Evolutionary conservation across 768 basidiomycete species (phyloP), one percentile per base, ranked within the genome.

Genomic region (Cyclocybe cylindracea): DNA sequence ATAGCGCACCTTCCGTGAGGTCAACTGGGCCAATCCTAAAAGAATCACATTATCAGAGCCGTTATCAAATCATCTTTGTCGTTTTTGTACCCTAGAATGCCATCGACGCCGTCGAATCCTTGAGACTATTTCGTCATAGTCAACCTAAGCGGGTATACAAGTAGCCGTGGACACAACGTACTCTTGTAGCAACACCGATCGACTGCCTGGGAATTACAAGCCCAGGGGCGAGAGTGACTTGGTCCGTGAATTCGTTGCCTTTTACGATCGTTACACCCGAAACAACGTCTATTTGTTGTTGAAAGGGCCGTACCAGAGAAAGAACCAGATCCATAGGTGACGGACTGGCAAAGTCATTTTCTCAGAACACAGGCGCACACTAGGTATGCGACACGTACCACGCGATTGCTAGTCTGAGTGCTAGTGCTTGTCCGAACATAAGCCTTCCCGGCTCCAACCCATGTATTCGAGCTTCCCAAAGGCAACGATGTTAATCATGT

Each of bases 21-120:
- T 67, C 73, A 5, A 69, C 66, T n/a, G 86, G 86, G 13, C 86
- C 86, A 47, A 87, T 76, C 13, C 84, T 87, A 39, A 16, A 29
- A 1, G 24, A 16, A 32, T 37, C 33, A 51, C 4, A 55, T 34
- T 33, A 10, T 32, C 19, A 39, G 13, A 33, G n/a, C 10, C 13
- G 19, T 40, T 6, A 41, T 10, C 31, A 46, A 38, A 24, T 2
- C 18, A 16, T 3, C 14, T 19, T 8, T 31, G 40, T 24, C 24
- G 2, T 24, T 42, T 18, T 54, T 69, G 32, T 64, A 85, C 83
- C 85, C 85, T 10, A 87, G 54, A 54, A 87, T 86, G 6, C 85
- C 86, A 58, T 87, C 86, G 16, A 80, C 71, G 36, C 75, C 78
- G 0, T 48, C 16, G 54, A 80, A 78, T 2, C 78, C 85, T 39